These are phyloP conservation scores for Osmanthus fragrans DNA, from an alignment of 257 asterid species.

Conservation along the genomic window DNA sequence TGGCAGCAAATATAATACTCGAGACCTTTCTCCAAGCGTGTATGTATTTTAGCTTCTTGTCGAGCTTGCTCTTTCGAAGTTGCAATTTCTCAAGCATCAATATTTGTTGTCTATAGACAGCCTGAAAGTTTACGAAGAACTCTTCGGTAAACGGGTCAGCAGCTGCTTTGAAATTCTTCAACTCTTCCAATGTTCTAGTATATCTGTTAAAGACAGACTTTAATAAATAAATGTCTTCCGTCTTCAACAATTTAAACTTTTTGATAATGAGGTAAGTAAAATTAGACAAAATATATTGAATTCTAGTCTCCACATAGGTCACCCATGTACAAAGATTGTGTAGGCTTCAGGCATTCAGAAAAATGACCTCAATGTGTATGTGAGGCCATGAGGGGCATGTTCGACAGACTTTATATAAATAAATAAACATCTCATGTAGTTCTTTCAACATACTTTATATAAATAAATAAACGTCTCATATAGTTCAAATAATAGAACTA, in stretches of 20 bases:
- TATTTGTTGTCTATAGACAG: slow-evolving; percentile 63
- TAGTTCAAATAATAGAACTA: too few relatives aligned
- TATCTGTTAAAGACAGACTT: slow-evolving; percentile 24
- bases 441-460: too few relatives aligned
- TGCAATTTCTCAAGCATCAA: slow-evolving; percentile 73
- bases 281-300: neutral
- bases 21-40: slow-evolving; percentile 81
- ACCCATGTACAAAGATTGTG: neutral
- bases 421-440: too few relatives aligned
- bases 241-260: neutral
- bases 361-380: neutral
- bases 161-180: slow-evolving; percentile 57
- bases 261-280: neutral
- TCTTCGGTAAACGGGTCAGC: slow-evolving; percentile 84
- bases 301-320: neutral
- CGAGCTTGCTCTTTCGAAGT: slow-evolving; percentile 59
- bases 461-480: too few relatives aligned
- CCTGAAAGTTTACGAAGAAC: slow-evolving; percentile 58
- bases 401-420: too few relatives aligned
- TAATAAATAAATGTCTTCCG: neutral
- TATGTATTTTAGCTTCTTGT: slow-evolving; percentile 54
- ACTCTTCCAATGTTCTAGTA: slow-evolving; percentile 55
- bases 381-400: too few relatives aligned
- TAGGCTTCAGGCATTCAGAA: neutral
- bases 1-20: slow-evolving; percentile 52